A percentile compares a stretch with the other conserved stretches of the same genome.
phyloP scores from a whole-genome alignment of 495 filamentous ascomycete genomes.

The Podospora pseudoanserina region DNA sequence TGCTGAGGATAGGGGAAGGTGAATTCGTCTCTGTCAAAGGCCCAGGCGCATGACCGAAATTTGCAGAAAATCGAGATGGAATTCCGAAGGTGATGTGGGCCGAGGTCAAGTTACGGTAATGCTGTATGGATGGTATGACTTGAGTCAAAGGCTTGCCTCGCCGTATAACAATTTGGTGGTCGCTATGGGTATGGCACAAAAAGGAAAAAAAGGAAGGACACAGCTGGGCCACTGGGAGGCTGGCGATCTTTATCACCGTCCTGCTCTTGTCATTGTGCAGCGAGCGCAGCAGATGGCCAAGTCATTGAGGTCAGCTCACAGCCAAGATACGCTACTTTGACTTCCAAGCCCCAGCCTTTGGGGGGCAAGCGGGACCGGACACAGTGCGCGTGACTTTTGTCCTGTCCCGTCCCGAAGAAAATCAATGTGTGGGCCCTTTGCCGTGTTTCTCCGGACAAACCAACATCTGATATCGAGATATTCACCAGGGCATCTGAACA shows the following conservation, averaged over 20 bases:
- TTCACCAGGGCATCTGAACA: background rate
- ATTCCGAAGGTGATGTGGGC: constrained; percentile 1
- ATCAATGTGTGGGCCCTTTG: background rate
- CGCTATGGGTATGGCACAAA: background rate
- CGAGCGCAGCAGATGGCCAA: background rate
- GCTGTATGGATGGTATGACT: background rate
- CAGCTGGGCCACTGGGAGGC: constrained; percentile 12
- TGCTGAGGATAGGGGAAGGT: background rate
- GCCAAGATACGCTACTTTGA: constrained; percentile 5
- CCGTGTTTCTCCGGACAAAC: constrained; percentile 8
- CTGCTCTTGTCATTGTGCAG: constrained; percentile 22
- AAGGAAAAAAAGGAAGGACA: constrained; percentile 8
- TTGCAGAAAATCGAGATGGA: constrained; percentile 3
- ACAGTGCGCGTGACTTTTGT: constrained; percentile 10
- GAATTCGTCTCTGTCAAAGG: background rate
- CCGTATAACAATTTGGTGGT: background rate
- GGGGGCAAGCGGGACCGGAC: constrained; percentile 2
- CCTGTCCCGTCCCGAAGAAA: background rate
- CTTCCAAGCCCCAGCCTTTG: background rate
- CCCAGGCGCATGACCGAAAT: constrained; percentile 16
- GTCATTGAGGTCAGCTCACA: background rate
- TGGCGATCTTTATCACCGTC: constrained; percentile 26
- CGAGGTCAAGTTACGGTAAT: background rate
- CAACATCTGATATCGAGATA: background rate
- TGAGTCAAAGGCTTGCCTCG: background rate